Percentiles rank a stretch among this genome's conserved stretches.
phyloP scores from a whole-genome alignment of 495 filamentous ascomycete genomes.

The Tuber borchii region DNA sequence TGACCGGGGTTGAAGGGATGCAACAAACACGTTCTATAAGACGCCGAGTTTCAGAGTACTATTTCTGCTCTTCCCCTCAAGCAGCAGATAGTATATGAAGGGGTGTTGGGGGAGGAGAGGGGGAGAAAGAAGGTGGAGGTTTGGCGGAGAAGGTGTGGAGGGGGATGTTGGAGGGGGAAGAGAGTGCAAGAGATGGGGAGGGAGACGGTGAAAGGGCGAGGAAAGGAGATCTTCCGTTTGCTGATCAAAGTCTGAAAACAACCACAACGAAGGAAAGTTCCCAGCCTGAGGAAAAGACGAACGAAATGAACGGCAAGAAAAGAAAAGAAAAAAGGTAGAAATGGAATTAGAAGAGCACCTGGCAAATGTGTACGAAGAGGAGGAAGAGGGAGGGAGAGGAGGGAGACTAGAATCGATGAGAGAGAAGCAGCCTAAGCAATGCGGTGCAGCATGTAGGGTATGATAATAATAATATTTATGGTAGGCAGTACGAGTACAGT shows the following conservation, averaged over 20 bases:
- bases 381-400: constrained; percentile 29
- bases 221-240: constrained; percentile 30
- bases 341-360: constrained; percentile 37
- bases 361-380: constrained; percentile 42
- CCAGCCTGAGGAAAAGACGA: constrained; percentile 29
- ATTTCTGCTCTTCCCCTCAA: constrained; percentile 30
- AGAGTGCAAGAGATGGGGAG: constrained; percentile 32
- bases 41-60: constrained; percentile 16
- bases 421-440: constrained; percentile 22
- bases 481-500: constrained; percentile 13
- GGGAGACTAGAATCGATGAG: constrained; percentile 39
- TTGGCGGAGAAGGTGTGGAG: constrained; percentile 13
- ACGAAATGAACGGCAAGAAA: constrained; percentile 38
- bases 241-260: constrained; percentile 35
- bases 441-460: constrained; percentile 4
- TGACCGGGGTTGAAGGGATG: constrained; percentile 14
- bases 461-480: not conserved
- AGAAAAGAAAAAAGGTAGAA: constrained; percentile 39
- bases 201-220: constrained; percentile 35
- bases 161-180: constrained; percentile 29
- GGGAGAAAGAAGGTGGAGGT: constrained; percentile 5
- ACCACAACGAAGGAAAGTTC: constrained; percentile 40
- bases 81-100: constrained; percentile 16
- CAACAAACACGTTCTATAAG: constrained; percentile 28
- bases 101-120: constrained; percentile 1